phyloP scores from a whole-genome alignment of 1,139 yeast genomes.

The Lodderomyces elongisporus region DNA sequence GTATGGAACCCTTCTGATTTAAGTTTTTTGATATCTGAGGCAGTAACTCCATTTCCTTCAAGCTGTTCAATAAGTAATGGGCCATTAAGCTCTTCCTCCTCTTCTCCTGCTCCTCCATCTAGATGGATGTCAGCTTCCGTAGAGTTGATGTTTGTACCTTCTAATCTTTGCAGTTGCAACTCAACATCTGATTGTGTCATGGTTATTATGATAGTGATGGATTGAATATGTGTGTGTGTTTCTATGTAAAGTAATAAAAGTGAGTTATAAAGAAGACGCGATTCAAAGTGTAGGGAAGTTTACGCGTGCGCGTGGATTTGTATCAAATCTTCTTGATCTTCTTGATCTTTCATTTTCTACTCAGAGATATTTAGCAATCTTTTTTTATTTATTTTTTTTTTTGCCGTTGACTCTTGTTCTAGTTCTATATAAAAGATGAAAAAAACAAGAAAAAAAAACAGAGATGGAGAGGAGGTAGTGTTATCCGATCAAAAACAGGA shows the following conservation, averaged over 20 bases:
- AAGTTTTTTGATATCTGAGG: slow-evolving; percentile 73
- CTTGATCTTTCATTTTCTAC: no score
- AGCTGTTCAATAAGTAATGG: slow-evolving; percentile 43
- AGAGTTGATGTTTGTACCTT: slow-evolving; percentile 4
- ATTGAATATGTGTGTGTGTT: neutral
- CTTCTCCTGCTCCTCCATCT: slow-evolving; percentile 14
- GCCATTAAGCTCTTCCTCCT: slow-evolving; percentile 36
- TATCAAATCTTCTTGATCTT: no score
- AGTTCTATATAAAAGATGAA: no score
- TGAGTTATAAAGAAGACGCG: no score
- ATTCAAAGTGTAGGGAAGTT: neutral
- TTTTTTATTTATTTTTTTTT: no score
- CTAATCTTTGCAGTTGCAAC: slow-evolving; percentile 4
- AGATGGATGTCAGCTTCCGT: slow-evolving; percentile 2
- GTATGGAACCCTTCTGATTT: slow-evolving; percentile 84
- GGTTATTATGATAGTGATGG: neutral
- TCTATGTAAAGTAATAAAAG: no score
- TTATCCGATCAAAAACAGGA: no score
- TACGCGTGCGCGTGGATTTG: neutral
- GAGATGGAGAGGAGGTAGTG: no score
- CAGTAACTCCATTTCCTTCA: slow-evolving; percentile 83
- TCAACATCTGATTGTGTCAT: slow-evolving; percentile 10
- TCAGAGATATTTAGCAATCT: no score
- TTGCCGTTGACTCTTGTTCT: no score
- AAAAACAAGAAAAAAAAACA: no score